These are phyloP conservation scores for Pezicula neosporulosa DNA, from an alignment of 2,329 filamentous ascomycete species.

Conservation along the genomic window DNA sequence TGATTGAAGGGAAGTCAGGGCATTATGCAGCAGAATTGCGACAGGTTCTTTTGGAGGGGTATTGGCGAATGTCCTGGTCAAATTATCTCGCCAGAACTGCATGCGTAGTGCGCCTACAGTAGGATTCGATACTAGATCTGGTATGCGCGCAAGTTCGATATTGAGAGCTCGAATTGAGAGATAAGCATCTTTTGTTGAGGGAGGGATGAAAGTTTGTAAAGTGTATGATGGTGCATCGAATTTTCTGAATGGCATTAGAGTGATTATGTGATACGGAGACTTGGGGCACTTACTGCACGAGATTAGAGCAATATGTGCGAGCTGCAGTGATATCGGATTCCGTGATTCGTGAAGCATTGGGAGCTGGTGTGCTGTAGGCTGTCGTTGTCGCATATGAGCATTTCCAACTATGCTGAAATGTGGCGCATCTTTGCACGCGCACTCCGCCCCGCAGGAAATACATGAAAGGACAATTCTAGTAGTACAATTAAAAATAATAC, in stretches of 20 bases:
- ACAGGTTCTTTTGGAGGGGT: constrained; percentile 87
- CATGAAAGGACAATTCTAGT: constrained; percentile 14
- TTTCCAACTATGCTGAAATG: constrained; percentile 6
- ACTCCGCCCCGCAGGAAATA: constrained; percentile 18
- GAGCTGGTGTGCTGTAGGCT: constrained; percentile 26
- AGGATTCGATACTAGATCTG: constrained; percentile 85
- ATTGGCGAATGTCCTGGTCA: constrained; percentile 74
- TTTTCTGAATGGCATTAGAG: constrained; percentile 50
- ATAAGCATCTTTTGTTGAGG: constrained; percentile 74
- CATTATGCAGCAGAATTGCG: constrained; percentile 75
- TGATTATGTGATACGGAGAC: neutral
- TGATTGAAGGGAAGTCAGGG: constrained; percentile 58
- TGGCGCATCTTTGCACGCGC: constrained; percentile 16
- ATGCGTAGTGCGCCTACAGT: constrained; percentile 84
- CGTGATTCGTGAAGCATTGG: constrained; percentile 25
- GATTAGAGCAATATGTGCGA: constrained; percentile 29
- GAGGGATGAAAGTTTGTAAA: constrained; percentile 80
- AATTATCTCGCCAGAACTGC: constrained; percentile 90
- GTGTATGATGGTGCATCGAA: constrained; percentile 88
- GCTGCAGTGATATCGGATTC: constrained; percentile 28
- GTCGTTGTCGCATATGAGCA: constrained; percentile 27
- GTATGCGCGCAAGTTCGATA: constrained; percentile 83
- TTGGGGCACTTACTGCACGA: constrained; percentile 25
- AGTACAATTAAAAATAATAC: constrained; percentile 7
- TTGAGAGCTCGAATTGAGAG: constrained; percentile 90